A percentile compares a stretch with the other conserved stretches of the same genome.
These are phyloP conservation scores for Aphanomyces cochlioides DNA, from an alignment of 352 stramenopile genomes.

Conservation along the genomic window DNA sequence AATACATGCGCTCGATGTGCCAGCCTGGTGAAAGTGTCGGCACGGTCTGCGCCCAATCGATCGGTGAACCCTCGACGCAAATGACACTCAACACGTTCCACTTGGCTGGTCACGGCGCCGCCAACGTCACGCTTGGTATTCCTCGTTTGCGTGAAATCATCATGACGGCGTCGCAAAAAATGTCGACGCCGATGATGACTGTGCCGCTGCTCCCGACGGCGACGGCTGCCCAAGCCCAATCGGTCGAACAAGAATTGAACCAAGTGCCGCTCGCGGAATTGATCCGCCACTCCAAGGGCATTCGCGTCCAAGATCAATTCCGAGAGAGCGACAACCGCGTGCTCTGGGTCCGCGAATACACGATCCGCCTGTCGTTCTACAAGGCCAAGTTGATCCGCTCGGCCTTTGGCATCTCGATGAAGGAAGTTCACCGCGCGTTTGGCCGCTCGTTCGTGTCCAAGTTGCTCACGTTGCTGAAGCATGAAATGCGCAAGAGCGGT, in stretches of 20 bases:
- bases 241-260: constrained; percentile 87
- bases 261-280: constrained; percentile 92
- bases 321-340: constrained; percentile 83
- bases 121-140: constrained; percentile 99
- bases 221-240: constrained; percentile 48
- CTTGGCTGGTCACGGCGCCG: constrained; percentile 96
- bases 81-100: constrained; percentile 99
- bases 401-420: constrained; percentile 93
- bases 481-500: constrained; percentile 90
- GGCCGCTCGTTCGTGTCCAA: constrained; percentile 88
- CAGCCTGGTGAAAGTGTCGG: constrained; percentile 98
- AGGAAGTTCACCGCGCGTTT: constrained; percentile 90
- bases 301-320: constrained; percentile 91
- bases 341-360: constrained; percentile 96
- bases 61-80: constrained; percentile 99
- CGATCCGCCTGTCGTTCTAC: constrained; percentile 93
- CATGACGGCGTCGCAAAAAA: constrained; percentile 97
- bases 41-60: constrained; percentile 96
- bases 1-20: constrained; percentile 95
- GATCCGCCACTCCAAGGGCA: constrained; percentile 85
- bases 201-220: constrained; percentile 88
- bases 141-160: constrained; percentile 99
- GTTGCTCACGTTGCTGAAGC: constrained; percentile 92
- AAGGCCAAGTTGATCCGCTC: constrained; percentile 91
- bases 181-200: constrained; percentile 98